Evolutionary conservation across 2,329 filamentous ascomycete species (phyloP).

Genomic region (Nigrograna mackinnonii): DNA sequence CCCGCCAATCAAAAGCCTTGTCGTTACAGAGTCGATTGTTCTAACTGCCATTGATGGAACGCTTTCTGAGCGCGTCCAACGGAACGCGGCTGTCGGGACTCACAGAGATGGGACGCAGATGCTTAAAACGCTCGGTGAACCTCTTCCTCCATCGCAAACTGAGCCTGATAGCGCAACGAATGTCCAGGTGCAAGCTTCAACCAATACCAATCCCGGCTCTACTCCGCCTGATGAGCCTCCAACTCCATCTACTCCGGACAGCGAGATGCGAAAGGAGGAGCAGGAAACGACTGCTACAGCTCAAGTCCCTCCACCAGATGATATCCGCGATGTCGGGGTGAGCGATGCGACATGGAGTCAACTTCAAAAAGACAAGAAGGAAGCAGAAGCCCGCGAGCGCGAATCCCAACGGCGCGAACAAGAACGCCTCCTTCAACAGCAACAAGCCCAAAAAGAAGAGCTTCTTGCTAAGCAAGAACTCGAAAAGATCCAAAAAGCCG

Average conservation of each 20-base stretch:
- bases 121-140: neutral
- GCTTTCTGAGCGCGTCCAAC: slow-evolving; percentile 34
- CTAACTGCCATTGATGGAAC: slow-evolving; percentile 30
- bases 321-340: slow-evolving; percentile 59
- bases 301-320: neutral
- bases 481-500: slow-evolving; percentile 16
- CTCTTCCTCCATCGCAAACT: neutral
- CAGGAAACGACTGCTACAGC: neutral
- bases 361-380: slow-evolving; percentile 54
- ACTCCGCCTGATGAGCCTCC: neutral
- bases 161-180: neutral
- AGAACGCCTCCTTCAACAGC: slow-evolving; percentile 4
- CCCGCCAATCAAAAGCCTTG: slow-evolving; percentile 15
- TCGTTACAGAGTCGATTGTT: slow-evolving; percentile 26
- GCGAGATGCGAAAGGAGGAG: neutral
- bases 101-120: neutral
- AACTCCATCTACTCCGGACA: neutral
- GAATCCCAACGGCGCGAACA: slow-evolving; percentile 42
- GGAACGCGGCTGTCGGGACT: slow-evolving; percentile 21
- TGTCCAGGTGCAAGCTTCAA: slow-evolving; percentile 4
- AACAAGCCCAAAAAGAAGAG: slow-evolving; percentile 14
- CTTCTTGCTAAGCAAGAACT: slow-evolving; percentile 6
- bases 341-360: slow-evolving; percentile 65
- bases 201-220: neutral
- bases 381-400: slow-evolving; percentile 31